phyloP scores from a whole-genome alignment of 768 basidiomycete species.

The Collybia nuda region DNA sequence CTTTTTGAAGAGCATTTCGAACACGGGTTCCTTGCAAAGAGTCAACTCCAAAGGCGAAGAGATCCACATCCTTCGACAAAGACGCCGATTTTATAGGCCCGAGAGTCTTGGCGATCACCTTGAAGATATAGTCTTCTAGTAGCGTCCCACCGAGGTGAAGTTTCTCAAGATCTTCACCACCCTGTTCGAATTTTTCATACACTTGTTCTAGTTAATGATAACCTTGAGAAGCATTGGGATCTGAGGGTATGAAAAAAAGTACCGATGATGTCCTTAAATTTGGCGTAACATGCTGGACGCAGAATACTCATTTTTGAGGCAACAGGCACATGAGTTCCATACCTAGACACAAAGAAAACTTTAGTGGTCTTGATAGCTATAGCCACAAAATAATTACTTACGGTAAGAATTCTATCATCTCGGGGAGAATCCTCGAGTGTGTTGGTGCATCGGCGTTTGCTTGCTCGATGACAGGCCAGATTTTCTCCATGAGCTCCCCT shows the following conservation, averaged over 20 bases:
- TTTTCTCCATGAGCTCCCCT: constrained; percentile 25
- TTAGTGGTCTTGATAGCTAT: background rate
- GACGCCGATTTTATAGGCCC: constrained; percentile 27
- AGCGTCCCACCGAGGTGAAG: constrained; percentile 22
- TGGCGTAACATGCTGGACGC: constrained; percentile 47
- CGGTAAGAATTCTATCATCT: constrained; percentile 51
- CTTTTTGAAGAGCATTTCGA: constrained; percentile 45
- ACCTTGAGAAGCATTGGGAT: no score
- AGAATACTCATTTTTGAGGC: constrained; percentile 54
- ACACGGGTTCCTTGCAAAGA: constrained; percentile 53
- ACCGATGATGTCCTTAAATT: constrained; percentile 47
- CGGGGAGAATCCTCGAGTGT: constrained; percentile 50
- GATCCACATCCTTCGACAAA: constrained; percentile 33
- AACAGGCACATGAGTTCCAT: constrained; percentile 45
- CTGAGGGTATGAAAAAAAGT: constrained; percentile 1
- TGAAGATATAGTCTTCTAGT: constrained; percentile 33
- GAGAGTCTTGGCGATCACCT: constrained; percentile 31
- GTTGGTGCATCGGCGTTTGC: constrained; percentile 52
- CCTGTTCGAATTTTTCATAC: constrained; percentile 42
- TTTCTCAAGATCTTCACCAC: constrained; percentile 25
- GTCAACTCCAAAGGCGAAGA: constrained; percentile 51
- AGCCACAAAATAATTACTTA: constrained; percentile 12
- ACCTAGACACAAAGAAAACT: constrained; percentile 7
- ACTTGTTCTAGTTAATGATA: constrained; percentile 18
- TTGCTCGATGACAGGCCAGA: constrained; percentile 46